Evolutionary conservation across 106 monocot species (phyloP).

Genomic region (Dendrobium officinale): DNA sequence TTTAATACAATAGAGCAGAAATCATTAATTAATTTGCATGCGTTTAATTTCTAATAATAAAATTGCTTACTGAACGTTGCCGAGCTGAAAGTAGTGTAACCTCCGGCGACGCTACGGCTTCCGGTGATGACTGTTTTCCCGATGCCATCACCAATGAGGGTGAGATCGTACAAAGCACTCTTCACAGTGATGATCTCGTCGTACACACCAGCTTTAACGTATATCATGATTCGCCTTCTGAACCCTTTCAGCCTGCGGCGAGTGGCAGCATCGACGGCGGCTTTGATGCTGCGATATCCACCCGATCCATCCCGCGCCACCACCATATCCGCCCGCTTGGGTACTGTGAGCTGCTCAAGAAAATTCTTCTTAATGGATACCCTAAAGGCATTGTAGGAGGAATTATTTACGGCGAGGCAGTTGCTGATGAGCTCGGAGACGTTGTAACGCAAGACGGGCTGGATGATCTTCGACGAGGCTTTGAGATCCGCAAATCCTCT

Average conservation of each 20-base stretch:
- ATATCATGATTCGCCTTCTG: constrained; percentile 31
- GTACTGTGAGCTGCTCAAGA: too few species aligned
- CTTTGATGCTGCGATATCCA: constrained; percentile 31
- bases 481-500: constrained; percentile 41
- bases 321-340: constrained; percentile 23
- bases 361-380: background rate
- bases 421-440: constrained; percentile 70
- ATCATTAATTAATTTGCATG: too few species aligned
- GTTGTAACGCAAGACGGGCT: constrained; percentile 37
- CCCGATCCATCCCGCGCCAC: constrained; percentile 65
- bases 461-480: constrained; percentile 16
- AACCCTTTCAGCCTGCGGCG: constrained; percentile 3
- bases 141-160: constrained; percentile 59
- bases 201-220: constrained; percentile 68
- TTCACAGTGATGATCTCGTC: constrained; percentile 35
- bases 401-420: constrained; percentile 55
- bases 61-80: constrained; percentile 52
- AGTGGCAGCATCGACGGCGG: constrained; percentile 31
- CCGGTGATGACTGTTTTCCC: constrained; percentile 60
- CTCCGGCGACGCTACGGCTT: constrained; percentile 31
- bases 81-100: constrained; percentile 72
- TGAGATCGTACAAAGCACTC: constrained; percentile 34
- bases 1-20: too few species aligned
- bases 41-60: too few species aligned
- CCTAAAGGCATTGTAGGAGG: background rate